Evolutionary conservation across 73 alveolate genomes (phyloP).

Genomic region (Effrenium voratum): DNA sequence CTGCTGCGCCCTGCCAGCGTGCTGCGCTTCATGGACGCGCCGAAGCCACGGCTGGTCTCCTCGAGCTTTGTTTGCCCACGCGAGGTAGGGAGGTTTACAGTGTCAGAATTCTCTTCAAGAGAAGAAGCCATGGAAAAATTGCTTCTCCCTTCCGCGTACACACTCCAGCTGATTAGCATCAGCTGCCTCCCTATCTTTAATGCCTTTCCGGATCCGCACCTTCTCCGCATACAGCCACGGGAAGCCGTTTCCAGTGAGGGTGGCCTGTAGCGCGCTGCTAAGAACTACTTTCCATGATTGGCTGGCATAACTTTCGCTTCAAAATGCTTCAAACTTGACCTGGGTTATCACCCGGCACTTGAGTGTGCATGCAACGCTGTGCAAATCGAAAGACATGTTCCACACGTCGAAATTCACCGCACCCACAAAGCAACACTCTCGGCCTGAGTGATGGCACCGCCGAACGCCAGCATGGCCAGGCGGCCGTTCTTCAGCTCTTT

Average conservation of each 20-base stretch:
- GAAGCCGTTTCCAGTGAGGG: slow-evolving; percentile 89
- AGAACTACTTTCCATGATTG: not conserved
- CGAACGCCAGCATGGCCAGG: slow-evolving; percentile 89
- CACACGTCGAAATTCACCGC: not conserved
- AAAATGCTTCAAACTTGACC: not conserved
- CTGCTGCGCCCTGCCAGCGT: not conserved
- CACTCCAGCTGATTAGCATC: no score
- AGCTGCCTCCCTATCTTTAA: no score
- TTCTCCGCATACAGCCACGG: slow-evolving; percentile 86
- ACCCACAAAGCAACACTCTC: not conserved
- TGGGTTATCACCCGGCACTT: not conserved
- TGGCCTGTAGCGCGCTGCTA: not conserved
- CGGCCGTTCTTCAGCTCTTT: slow-evolving; percentile 79
- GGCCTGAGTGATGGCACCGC: slow-evolving; percentile 89
- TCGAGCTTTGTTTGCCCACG: no score
- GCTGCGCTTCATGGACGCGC: not conserved
- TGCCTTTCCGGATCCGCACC: not conserved
- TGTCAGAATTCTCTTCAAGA: no score
- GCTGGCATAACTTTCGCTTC: not conserved
- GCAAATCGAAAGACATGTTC: not conserved
- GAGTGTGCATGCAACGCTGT: not conserved
- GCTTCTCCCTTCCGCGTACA: no score
- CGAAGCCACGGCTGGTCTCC: no score
- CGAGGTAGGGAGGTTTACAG: no score
- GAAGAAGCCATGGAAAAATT: no score